Percentiles rank a stretch among this genome's conserved stretches.
Evolutionary conservation across 345 rosid species (phyloP).

Genomic region (Hypericum androsaemum): DNA sequence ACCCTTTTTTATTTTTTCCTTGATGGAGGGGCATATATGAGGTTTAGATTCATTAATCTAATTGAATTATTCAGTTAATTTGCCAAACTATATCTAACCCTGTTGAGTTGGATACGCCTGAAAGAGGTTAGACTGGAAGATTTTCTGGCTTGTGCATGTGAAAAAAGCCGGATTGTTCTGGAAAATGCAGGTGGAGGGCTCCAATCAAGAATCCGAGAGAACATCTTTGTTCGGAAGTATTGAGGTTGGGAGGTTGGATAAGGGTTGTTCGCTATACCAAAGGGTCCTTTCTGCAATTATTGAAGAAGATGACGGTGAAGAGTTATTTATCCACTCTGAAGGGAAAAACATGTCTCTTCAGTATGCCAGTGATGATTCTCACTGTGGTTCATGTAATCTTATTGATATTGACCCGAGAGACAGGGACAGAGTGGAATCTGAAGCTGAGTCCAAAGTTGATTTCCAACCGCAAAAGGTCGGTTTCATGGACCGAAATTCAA

Average conservation of each 20-base stretch:
- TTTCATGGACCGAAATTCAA: conserved; percentile 55
- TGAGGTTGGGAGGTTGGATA: conserved; percentile 47
- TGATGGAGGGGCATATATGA: neutral
- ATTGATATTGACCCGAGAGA: conserved; percentile 74
- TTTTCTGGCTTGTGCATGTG: conserved; percentile 28
- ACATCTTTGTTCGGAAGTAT: conserved; percentile 33
- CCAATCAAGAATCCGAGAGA: conserved; percentile 30
- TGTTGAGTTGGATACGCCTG: too few species aligned
- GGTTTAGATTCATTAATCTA: too few species aligned
- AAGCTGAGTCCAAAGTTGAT: conserved; percentile 71
- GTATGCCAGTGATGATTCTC: conserved; percentile 91
- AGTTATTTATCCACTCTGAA: conserved; percentile 44
- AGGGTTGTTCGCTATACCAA: conserved; percentile 64
- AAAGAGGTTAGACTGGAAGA: neutral
- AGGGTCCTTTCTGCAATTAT: conserved; percentile 88
- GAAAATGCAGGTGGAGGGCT: conserved; percentile 29
- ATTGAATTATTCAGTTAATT: too few species aligned
- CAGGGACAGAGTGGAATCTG: conserved; percentile 87
- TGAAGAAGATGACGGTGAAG: conserved; percentile 88
- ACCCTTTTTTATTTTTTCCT: conserved; percentile 1
- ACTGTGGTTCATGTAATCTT: conserved; percentile 86
- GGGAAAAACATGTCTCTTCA: conserved; percentile 71
- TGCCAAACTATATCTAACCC: too few species aligned
- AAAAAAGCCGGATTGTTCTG: conserved; percentile 29
- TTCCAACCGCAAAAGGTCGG: conserved; percentile 54